phyloP scores from a whole-genome alignment of 1,284 basidiomycete genomes.

The Thecaphora thlaspeos region DNA sequence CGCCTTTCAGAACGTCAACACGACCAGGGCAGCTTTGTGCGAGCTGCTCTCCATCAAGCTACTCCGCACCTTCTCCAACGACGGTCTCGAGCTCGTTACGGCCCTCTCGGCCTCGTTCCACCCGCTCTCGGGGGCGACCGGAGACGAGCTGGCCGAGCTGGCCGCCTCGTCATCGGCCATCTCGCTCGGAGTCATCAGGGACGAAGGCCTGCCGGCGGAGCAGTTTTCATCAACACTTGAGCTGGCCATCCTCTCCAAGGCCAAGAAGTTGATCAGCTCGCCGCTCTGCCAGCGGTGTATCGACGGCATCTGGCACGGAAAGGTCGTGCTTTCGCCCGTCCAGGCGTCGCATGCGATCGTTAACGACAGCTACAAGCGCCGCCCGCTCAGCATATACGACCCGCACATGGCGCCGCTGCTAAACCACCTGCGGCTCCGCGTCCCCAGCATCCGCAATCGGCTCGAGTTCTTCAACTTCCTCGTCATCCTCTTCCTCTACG shows the following conservation, averaged over 20 bases:
- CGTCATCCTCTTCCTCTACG: slow-evolving; percentile 42
- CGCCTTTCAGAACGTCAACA: slow-evolving; percentile 65
- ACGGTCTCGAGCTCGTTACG: slow-evolving; percentile 69
- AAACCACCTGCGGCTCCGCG: slow-evolving; percentile 91
- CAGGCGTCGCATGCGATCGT: slow-evolving; percentile 45
- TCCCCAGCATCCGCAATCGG: slow-evolving; percentile 82
- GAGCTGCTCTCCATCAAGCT: slow-evolving; percentile 83
- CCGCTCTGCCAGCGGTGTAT: slow-evolving; percentile 50
- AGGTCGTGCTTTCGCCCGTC: slow-evolving; percentile 37
- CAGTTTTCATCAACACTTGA: slow-evolving; percentile 45
- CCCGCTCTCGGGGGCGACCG: slow-evolving; percentile 64
- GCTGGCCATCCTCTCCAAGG: slow-evolving; percentile 45
- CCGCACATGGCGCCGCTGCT: slow-evolving; percentile 85
- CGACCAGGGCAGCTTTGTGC: slow-evolving; percentile 75
- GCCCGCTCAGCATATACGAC: slow-evolving; percentile 88
- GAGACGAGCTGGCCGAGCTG: slow-evolving; percentile 20
- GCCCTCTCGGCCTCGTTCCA: slow-evolving; percentile 83
- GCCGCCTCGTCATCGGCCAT: slow-evolving; percentile 18
- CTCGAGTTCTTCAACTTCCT: slow-evolving; percentile 78
- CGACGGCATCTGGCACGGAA: slow-evolving; percentile 48
- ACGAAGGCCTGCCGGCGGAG: slow-evolving; percentile 16
- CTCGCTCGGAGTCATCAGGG: slow-evolving; percentile 16
- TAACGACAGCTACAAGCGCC: slow-evolving; percentile 82
- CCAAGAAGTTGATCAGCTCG: slow-evolving; percentile 49
- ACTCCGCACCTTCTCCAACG: slow-evolving; percentile 63